Percentiles rank a stretch among this genome's conserved stretches.
Conservation (phyloP, 257 asterid species). For the Solanum piurae region DNA sequence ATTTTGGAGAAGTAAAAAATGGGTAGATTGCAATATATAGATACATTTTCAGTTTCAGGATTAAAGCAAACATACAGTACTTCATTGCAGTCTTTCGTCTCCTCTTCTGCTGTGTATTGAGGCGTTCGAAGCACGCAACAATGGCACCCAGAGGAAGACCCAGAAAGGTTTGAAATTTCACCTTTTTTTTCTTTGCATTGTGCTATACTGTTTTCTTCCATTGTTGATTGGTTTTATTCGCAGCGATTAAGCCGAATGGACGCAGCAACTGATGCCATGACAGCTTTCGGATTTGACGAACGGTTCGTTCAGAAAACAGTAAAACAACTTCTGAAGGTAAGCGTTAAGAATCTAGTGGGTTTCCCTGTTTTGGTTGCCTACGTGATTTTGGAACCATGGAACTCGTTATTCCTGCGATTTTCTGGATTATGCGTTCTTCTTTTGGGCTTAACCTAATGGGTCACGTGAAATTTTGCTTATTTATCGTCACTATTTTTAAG, state of each 20-base stretch:
- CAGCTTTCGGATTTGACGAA: slow-evolving; percentile 7
- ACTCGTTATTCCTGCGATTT: background rate
- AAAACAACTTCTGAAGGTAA: slow-evolving; percentile 13
- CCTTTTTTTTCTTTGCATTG: background rate
- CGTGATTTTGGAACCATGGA: background rate
- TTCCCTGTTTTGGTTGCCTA: background rate
- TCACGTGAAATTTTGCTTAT: background rate
- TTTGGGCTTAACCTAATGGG: background rate
- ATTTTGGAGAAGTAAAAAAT: background rate
- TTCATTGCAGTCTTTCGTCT: background rate
- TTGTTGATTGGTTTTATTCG: background rate
- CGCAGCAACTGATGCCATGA: slow-evolving; percentile 19
- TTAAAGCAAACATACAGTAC: background rate
- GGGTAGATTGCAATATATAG: background rate
- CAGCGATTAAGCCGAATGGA: slow-evolving; percentile 17
- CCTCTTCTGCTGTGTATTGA: background rate
- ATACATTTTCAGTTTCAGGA: background rate
- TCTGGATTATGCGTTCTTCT: background rate
- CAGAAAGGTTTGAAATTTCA: slow-evolving; percentile 8
- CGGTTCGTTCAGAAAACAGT: background rate
- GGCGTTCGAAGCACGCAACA: background rate
- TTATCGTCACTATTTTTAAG: background rate
- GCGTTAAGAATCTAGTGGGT: background rate
- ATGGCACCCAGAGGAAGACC: slow-evolving; percentile 20
- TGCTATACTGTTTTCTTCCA: background rate